phyloP scores from a whole-genome alignment of 2,329 filamentous ascomycete genomes.

The Onygenales sp. region DNA sequence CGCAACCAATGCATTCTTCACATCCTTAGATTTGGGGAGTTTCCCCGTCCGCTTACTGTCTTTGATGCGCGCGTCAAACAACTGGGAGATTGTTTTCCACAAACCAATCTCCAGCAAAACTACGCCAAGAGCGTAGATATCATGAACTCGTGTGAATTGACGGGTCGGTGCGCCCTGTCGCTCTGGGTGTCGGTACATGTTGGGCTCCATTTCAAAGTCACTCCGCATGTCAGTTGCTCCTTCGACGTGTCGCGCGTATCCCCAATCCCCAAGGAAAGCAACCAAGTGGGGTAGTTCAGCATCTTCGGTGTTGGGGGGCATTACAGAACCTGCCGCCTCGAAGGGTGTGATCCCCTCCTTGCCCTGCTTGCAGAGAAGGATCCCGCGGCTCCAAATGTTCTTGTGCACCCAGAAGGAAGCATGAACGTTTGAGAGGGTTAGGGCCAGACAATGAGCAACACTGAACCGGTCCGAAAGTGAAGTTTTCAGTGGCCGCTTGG shows the following conservation, averaged over 20 bases:
- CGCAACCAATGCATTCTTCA: slow-evolving; percentile 12
- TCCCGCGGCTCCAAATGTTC: slow-evolving; percentile 22
- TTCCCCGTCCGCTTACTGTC: slow-evolving; percentile 15
- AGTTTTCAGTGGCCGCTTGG: slow-evolving; percentile 11
- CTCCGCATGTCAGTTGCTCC: slow-evolving; percentile 16
- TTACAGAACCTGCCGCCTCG: neutral
- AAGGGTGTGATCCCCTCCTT: slow-evolving; percentile 3
- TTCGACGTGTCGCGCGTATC: slow-evolving; percentile 17
- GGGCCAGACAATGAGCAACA: slow-evolving; percentile 18
- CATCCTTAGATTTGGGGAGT: slow-evolving; percentile 14
- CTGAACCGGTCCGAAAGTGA: slow-evolving; percentile 17
- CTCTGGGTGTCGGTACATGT: slow-evolving; percentile 24
- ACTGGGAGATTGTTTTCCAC: slow-evolving; percentile 20
- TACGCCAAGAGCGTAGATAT: slow-evolving; percentile 31
- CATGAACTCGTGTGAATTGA: slow-evolving; percentile 22
- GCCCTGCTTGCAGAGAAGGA: slow-evolving; percentile 15
- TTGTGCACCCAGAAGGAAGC: slow-evolving; percentile 21
- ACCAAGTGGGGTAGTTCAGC: slow-evolving; percentile 7
- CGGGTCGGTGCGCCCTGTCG: slow-evolving; percentile 20
- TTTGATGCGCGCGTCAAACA: slow-evolving; percentile 18
- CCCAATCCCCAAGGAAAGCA: slow-evolving; percentile 19
- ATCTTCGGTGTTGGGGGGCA: neutral
- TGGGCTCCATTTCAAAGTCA: slow-evolving; percentile 19
- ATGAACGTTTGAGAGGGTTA: slow-evolving; percentile 18
- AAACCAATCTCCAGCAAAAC: slow-evolving; percentile 30